Conservation (phyloP, 352 stramenopile species). For the Pythium diclinum region DNA sequence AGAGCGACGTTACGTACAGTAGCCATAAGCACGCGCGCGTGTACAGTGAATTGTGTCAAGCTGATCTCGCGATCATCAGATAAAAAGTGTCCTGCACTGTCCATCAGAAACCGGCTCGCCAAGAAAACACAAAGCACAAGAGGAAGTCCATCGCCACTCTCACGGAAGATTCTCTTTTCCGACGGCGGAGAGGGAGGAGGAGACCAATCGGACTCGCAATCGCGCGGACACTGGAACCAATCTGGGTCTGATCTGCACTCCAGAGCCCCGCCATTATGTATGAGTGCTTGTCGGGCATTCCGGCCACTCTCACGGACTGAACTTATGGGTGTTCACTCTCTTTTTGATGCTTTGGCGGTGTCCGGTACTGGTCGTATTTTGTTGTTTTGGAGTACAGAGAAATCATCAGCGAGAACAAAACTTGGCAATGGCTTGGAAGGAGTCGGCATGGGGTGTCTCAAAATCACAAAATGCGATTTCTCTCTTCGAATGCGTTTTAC, state of each 20-base stretch:
- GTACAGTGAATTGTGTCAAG: slow-evolving; percentile 2
- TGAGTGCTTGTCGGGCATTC: too few relatives aligned
- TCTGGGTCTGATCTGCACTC: not conserved
- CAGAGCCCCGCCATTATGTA: too few relatives aligned
- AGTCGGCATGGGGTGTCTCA: too few relatives aligned
- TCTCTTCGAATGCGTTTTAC: not conserved
- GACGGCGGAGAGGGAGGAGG: not conserved
- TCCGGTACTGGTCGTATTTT: too few relatives aligned
- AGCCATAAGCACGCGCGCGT: not conserved
- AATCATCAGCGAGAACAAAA: too few relatives aligned
- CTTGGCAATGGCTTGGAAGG: too few relatives aligned
- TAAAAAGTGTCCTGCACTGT: slow-evolving; percentile 4
- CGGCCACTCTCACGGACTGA: too few relatives aligned
- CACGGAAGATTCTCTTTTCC: not conserved
- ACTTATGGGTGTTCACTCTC: too few relatives aligned
- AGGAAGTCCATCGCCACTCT: not conserved
- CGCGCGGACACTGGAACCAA: not conserved
- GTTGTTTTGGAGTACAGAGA: too few relatives aligned
- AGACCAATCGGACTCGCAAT: not conserved
- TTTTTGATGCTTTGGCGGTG: too few relatives aligned
- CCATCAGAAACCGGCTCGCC: not conserved
- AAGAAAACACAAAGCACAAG: not conserved
- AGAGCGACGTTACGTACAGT: not conserved
- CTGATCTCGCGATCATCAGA: slow-evolving; percentile 1
- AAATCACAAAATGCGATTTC: not conserved